Conservation (phyloP, 306 rosid genomes). For the Rosa persica region DNA sequence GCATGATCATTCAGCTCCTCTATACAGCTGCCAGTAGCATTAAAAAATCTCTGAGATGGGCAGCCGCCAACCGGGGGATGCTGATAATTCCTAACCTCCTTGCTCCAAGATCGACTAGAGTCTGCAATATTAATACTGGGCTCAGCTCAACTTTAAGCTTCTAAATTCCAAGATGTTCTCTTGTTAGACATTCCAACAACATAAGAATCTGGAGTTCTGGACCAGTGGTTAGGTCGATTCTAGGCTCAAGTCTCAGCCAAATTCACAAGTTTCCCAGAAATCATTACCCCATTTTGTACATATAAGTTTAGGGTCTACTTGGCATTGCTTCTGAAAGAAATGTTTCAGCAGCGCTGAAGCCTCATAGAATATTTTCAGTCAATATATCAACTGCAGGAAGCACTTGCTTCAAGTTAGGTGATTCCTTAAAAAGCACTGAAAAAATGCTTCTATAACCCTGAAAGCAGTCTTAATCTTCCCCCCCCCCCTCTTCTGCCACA, state of each 20-base stretch:
- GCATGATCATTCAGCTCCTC: slow-evolving; percentile 27
- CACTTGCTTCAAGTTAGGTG: neutral
- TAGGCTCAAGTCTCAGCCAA: neutral
- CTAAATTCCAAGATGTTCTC: neutral
- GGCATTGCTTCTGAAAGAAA: too few species aligned
- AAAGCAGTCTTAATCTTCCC: neutral
- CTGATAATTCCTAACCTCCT: slow-evolving; percentile 31
- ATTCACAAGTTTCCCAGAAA: neutral
- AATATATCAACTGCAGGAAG: too few species aligned
- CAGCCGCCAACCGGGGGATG: slow-evolving; percentile 25
- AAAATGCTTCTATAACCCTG: neutral
- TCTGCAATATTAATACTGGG: slow-evolving; percentile 6
- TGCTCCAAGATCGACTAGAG: slow-evolving; percentile 26
- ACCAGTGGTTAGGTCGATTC: neutral
- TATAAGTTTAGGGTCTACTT: too few species aligned
- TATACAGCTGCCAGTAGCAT: slow-evolving; percentile 26
- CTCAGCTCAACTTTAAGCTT: neutral
- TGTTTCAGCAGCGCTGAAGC: too few species aligned
- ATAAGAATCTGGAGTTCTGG: neutral
- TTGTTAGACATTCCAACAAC: neutral
- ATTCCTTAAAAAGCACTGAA: too few species aligned
- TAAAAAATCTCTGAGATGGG: slow-evolving; percentile 24
- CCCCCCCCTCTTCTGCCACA: too few species aligned
- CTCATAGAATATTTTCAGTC: too few species aligned
- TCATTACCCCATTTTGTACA: neutral